Evolutionary conservation across 1,284 basidiomycete genomes (phyloP).

Genomic region (Melampsora americana): DNA sequence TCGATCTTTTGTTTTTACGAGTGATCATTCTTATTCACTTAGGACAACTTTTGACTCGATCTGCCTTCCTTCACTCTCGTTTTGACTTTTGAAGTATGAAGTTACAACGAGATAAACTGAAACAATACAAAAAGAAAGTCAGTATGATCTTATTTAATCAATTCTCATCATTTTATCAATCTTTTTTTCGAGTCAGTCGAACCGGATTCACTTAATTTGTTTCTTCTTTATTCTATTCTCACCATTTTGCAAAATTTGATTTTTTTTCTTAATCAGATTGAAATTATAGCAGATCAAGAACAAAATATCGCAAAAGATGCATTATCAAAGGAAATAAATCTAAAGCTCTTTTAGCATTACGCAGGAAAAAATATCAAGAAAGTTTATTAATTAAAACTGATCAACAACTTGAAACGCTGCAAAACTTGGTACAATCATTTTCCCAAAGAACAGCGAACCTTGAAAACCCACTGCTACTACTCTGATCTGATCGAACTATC

Average conservation of each 20-base stretch:
- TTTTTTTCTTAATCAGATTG: constrained; percentile 51
- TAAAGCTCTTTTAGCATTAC: constrained; percentile 76
- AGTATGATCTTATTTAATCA: neutral
- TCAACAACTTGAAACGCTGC: constrained; percentile 78
- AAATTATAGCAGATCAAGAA: constrained; percentile 68
- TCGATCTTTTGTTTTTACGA: too few relatives aligned
- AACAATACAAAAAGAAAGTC: constrained; percentile 91
- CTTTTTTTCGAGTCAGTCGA: too few relatives aligned
- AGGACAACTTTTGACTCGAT: too few relatives aligned
- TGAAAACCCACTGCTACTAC: too few relatives aligned
- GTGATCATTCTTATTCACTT: too few relatives aligned
- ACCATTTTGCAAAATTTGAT: too few relatives aligned
- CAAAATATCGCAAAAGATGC: constrained; percentile 81
- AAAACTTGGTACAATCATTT: constrained; percentile 67
- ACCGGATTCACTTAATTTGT: too few relatives aligned
- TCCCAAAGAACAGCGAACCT: too few relatives aligned
- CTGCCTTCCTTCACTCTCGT: too few relatives aligned
- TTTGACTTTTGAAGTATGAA: constrained; percentile 60
- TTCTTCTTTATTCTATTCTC: too few relatives aligned
- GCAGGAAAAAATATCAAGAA: constrained; percentile 90
- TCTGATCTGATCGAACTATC: too few relatives aligned
- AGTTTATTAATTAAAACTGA: constrained; percentile 82
- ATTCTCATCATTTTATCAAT: too few relatives aligned
- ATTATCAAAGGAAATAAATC: constrained; percentile 74
- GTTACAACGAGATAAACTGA: constrained; percentile 88